Evolutionary conservation across 2,329 filamentous ascomycete species (phyloP), one percentile per base, ranked within the genome.

Genomic region (Aulographum hederae): DNA sequence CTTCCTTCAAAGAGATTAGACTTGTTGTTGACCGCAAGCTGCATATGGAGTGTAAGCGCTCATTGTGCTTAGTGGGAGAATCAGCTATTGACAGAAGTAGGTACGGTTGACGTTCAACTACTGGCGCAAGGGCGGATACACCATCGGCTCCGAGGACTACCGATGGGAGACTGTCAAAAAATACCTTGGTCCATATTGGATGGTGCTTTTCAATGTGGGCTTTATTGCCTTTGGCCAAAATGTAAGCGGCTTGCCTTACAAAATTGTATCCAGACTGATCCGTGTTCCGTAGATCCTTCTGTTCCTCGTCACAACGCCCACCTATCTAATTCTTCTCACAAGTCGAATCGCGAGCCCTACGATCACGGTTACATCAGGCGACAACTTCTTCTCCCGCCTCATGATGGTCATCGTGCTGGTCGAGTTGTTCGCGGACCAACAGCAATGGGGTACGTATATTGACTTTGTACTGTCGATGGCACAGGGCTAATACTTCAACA

Each of bases 51-150:
- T 53, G 78, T 84, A 58, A 54, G 76, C 47, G 3, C 16, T 4
- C 19, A 6, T 15, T 3, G 15, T 13, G 12, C 5, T 10, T 19
- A 14, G 5, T 2, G 17, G 2, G 13, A n/a, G 18, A 16, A 13
- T 46, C 43, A 14, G 30, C 11, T 37, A 11, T 13, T 14, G 4
- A 26, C 4, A 16, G 11, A 15, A 6, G n/a, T 41, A 84, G 79
- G 50, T 59, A 35, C 78, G 89, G 8, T 60, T 98, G 54, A 95
- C 86, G 3, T 95, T 70, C 63, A 98, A 98, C 57, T 98, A 94
- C 58, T 93, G 79, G 75, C 77, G 89, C 36, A 92, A 81, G 52
- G 89, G 89, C 25, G 89, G 89, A 16, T 98, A 98, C 52, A 60
- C 65, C 12, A 63, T 85, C 39, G 86, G 89, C 23, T 85, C 78